A percentile compares a stretch with the other conserved stretches of the same genome.
phyloP scores from a whole-genome alignment of 148 eudicot species.

The Salicornia ramosissima region DNA sequence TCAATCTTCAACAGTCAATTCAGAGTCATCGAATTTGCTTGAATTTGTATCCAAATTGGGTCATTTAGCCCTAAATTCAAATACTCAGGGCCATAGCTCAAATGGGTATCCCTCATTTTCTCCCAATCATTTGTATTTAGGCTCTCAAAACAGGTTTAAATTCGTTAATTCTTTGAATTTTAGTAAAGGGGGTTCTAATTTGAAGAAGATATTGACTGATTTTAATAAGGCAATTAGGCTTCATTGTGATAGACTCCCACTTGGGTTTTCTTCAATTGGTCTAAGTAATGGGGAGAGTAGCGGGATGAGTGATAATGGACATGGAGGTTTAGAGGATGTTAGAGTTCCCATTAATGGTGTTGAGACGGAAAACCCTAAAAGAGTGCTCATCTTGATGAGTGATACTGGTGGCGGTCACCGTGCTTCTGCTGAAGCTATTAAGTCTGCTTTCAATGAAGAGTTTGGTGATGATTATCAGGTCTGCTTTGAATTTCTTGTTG shows the following conservation, averaged over 20 bases:
- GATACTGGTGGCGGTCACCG: slow-evolving; percentile 99
- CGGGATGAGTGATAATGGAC: slow-evolving; percentile 44
- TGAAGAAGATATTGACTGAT: slow-evolving; percentile 43
- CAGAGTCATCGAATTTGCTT: slow-evolving; percentile 44
- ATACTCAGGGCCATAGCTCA: slow-evolving; percentile 21
- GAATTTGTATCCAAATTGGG: slow-evolving; percentile 43
- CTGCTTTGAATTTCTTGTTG: not conserved
- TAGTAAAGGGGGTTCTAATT: slow-evolving; percentile 37
- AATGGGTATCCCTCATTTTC: slow-evolving; percentile 38
- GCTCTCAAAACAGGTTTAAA: slow-evolving; percentile 32
- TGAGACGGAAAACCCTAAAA: slow-evolving; percentile 42
- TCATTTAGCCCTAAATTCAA: slow-evolving; percentile 40
- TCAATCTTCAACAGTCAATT: slow-evolving; percentile 46
- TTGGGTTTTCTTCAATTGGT: slow-evolving; percentile 69
- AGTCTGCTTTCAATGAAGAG: slow-evolving; percentile 64
- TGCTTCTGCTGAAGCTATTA: slow-evolving; percentile 97
- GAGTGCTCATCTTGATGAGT: slow-evolving; percentile 94
- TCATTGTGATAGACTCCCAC: slow-evolving; percentile 72
- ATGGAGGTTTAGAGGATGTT: slow-evolving; percentile 49
- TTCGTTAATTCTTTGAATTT: slow-evolving; percentile 48
- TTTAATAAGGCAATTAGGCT: slow-evolving; percentile 64
- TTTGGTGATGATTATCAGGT: slow-evolving; percentile 93
- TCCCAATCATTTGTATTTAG: slow-evolving; percentile 35
- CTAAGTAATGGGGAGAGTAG: slow-evolving; percentile 39
- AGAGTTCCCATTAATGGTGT: slow-evolving; percentile 39